These are phyloP conservation scores for Podospora bellae-mahoneyi DNA, from an alignment of 495 filamentous ascomycete genomes.

Conservation along the genomic window DNA sequence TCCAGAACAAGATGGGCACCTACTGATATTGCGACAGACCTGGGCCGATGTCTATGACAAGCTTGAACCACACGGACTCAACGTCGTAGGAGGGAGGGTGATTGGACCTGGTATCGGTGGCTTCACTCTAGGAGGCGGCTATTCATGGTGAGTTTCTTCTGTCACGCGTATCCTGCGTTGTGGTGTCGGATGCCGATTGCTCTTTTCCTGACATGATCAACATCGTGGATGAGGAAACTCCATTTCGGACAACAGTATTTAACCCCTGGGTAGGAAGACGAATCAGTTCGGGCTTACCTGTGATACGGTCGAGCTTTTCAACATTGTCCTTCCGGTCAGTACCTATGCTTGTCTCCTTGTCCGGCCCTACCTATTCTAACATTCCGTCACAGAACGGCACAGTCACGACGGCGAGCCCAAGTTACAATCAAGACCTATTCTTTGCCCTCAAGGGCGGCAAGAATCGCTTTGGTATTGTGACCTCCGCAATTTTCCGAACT, in stretches of 20 bases:
- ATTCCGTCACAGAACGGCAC: conserved; percentile 23
- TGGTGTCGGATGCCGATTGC: too few species aligned
- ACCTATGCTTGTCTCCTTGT: background rate
- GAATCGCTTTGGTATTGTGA: conserved; percentile 52
- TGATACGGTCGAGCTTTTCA: conserved; percentile 26
- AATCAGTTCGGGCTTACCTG: conserved; percentile 30
- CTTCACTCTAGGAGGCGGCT: conserved; percentile 31
- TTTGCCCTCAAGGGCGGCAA: conserved; percentile 56
- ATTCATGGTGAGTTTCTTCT: conserved; percentile 20
- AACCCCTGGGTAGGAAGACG: conserved; percentile 17
- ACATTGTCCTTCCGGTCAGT: conserved; percentile 29
- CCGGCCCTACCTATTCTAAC: background rate
- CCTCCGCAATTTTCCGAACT: conserved; percentile 46
- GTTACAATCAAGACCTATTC: conserved; percentile 50
- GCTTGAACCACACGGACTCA: conserved; percentile 20
- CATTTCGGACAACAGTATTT: background rate
- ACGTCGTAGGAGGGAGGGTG: conserved; percentile 27
- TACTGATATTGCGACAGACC: conserved; percentile 4
- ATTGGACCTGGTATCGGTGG: conserved; percentile 30
- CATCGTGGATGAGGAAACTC: too few species aligned
- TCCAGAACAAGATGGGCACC: background rate
- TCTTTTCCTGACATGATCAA: too few species aligned
- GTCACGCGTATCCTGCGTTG: too few species aligned
- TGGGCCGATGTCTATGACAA: conserved; percentile 26
- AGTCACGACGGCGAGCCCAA: conserved; percentile 19